Percentiles rank a stretch among this genome's conserved stretches.
These are phyloP conservation scores for Zymoseptoria crescenta DNA, from an alignment of 2,329 filamentous ascomycete species.

Conservation along the genomic window DNA sequence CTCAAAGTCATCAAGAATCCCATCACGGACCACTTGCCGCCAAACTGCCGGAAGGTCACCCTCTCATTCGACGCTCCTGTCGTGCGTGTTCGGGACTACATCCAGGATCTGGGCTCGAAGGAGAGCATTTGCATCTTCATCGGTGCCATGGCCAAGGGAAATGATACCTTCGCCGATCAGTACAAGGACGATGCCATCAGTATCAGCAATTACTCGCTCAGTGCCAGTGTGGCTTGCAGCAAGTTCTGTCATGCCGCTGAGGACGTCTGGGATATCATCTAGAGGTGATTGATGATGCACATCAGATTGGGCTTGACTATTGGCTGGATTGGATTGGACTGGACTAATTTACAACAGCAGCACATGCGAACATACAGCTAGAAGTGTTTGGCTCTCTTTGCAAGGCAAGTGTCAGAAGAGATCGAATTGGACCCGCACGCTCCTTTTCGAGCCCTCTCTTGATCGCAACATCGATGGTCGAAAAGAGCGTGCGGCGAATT, in stretches of 20 bases:
- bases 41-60: constrained; percentile 96
- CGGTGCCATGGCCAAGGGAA: constrained; percentile 95
- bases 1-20: constrained; percentile 97
- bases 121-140: constrained; percentile 98
- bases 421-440: background rate
- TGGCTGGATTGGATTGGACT: background rate
- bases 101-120: constrained; percentile 66
- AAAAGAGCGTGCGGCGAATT: background rate
- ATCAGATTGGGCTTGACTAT: background rate
- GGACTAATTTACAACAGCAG: background rate
- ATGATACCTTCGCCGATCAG: constrained; percentile 87
- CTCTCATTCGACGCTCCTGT: constrained; percentile 88
- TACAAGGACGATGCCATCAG: constrained; percentile 96
- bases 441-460: background rate
- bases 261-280: constrained; percentile 91
- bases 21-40: constrained; percentile 91
- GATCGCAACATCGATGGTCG: constrained; percentile 1
- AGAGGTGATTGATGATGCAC: constrained; percentile 27
- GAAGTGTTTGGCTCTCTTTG: background rate
- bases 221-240: constrained; percentile 96
- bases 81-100: constrained; percentile 81
- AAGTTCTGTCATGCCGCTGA: constrained; percentile 99
- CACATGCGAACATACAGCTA: background rate
- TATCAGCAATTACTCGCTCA: constrained; percentile 96
- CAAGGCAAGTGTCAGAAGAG: background rate